These are phyloP conservation scores for Heliamphora pulchella DNA, from an alignment of 179 eudicot genomes.

Conservation along the genomic window DNA sequence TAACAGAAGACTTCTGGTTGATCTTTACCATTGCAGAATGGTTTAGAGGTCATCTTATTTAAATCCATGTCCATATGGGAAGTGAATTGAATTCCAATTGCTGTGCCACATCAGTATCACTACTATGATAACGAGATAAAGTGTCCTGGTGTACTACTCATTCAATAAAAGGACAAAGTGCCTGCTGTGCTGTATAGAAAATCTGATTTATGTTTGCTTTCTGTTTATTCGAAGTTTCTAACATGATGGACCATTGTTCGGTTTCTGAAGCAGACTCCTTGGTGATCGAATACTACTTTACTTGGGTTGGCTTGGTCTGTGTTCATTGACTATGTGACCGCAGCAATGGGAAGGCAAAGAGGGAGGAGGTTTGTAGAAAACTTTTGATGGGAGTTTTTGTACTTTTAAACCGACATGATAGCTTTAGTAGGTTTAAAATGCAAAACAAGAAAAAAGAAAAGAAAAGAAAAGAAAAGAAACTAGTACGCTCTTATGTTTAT, in stretches of 20 bases:
- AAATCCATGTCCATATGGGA: background rate
- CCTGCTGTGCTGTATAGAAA: background rate
- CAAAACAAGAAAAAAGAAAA: too few relatives aligned
- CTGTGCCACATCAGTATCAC: too few relatives aligned
- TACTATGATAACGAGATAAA: background rate
- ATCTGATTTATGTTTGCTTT: background rate
- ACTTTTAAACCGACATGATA: background rate
- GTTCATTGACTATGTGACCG: background rate
- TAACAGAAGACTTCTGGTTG: background rate
- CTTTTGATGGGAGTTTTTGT: background rate
- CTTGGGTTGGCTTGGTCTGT: background rate
- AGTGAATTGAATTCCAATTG: background rate
- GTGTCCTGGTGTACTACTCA: background rate
- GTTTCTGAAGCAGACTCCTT: background rate
- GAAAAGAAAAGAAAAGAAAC: too few relatives aligned
- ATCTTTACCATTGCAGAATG: background rate
- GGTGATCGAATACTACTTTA: background rate
- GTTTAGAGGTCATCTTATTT: background rate
- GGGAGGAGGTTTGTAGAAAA: background rate
- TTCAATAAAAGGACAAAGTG: background rate
- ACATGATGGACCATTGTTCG: background rate
- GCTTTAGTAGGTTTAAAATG: background rate
- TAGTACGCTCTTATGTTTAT: too few relatives aligned
- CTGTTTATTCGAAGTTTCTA: background rate
- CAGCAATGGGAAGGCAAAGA: background rate